Evolutionary conservation across 768 basidiomycete species (phyloP), one percentile per base, ranked within the genome.

Genomic region (Pleurotus sapidus): DNA sequence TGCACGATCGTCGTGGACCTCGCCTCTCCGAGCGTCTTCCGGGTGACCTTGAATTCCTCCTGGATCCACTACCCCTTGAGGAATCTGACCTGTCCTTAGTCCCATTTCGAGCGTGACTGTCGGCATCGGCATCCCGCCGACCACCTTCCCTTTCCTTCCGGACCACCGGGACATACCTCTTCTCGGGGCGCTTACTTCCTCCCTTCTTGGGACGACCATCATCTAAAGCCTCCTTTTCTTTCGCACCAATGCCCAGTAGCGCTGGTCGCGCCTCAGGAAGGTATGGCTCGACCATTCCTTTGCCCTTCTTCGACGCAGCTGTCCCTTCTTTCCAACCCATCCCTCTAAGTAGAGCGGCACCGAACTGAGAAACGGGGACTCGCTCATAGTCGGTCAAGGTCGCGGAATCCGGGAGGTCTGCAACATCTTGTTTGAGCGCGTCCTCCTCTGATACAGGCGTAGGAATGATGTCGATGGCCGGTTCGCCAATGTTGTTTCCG

Each of bases 251-350:
- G 0, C 96, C 97, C 8, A 98, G 74, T 11, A 98, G 71, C 0
- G 94, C 87, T 0, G 96, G 95, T 14, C 97, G 81, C 2, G 90
- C 76, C 55, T 80, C 74, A 0, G 97, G 97, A 0, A 95, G 72
- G 68, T 93, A 95, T 1, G 95, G 88, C 63, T 93, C 84, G 2
- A 84, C 78, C 14, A 85, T 68, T 2, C 85, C 89, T 59, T 83
- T 79, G 14, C 84, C 79, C 38, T 82, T 85, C 45, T 82, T 77
- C 20, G 86, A 79, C 2, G 91, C 91, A 3, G 87, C 84, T 3
- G 81, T 81, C 0, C 91, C 89, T 37, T 90, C 86, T 59, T 91
- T 91, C 94, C 94, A 98, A 2, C 95, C 95, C 97, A 98, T 98
- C 0, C 96, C 96, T 46, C 95, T 83, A 3, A 97, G 77, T 63